Evolutionary conservation across 805 yeast species (phyloP), one percentile per base, ranked within the genome.

Genomic region (Dipodascus albidus): DNA sequence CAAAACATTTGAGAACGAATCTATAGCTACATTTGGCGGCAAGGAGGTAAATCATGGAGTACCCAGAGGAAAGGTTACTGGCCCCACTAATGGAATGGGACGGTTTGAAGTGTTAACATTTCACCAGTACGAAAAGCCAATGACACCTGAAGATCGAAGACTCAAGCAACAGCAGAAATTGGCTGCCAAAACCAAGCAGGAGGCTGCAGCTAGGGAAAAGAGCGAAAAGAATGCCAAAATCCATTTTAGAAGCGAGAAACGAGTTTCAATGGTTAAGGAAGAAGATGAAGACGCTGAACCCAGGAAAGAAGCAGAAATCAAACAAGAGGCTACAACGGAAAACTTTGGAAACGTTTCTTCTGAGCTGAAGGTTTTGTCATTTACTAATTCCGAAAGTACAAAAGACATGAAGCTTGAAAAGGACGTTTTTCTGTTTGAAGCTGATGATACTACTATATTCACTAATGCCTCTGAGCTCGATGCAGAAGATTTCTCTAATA

Each of bases 1-100:
- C 44, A 38, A 38, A 4, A 38, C 44, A 38, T 38, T 38, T 38
- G 44, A 38, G 20, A 38, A 38, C n/a, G 44, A 38, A 38, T 38
- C 44, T 19, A 38, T 38, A 11, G 44, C 44, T 11, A 38, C 44
- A 6, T 38, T 38, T 38, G 44, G 44, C 17, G 44, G 44, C 17
- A 38, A 38, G 15, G 44, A 38, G 44, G 20, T 17, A 4, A 38
- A 17, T 17, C 44, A 38, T 14, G 44, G 44, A 4, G 20, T 38
- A 17, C 20, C 44, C 3, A 38, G 20, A 14, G 20, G 20, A 38
- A 38, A 38, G n/a, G 17, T 38, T 19, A 38, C 44, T 6, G 44
- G 20, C n/a, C 44, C 44, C 15, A 38, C 17, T 14, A 38, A 17
- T 14, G 44, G 44, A 6, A 38, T 38, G 44, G 44, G 44, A 14